Base-by-base conservation (phyloP, 2,329 filamentous ascomycete genomes). In the Aspergillus vadensis region DNA sequence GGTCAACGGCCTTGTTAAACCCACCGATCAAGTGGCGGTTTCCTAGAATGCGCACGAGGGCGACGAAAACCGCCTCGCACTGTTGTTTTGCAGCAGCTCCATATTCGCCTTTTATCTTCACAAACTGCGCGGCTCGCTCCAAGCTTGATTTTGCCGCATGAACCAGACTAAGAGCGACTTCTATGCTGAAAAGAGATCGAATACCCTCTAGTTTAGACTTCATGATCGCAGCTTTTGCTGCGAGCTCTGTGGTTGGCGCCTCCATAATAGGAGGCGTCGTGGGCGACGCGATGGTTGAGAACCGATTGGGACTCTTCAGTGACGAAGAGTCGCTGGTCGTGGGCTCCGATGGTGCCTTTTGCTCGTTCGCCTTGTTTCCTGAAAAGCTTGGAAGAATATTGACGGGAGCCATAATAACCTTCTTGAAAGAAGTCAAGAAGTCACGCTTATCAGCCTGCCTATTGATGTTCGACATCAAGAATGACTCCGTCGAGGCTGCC, bases 341-440 rank as follows among this genome's bases (percentile, higher is more conserved):
- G 5, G 68, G 64, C 19, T 67, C 65, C 5, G 65, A 50, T 57
- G 32, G 32, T 36, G 32, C 12, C 32, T 73, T 76, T 9, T 68
- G 8, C 39, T 70, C 72, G 76, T 77, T 62, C 78, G 83, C 70
- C 87, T 91, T 57, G 83, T 83, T n/a, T 81, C 86, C 79, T 5
- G 85, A 81, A 64, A 91, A 85, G 50, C 85, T 88, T 1, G 92
- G 91, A 4, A 98, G 81, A 8, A 92, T 94, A 55, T 91, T 96
- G 52, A 99, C 94, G 2, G 95, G 95, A 88, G 97, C 96, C 93
- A 99, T 97, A 65, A 99, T 91, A 8, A 99, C 95, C 76, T 98
- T 98, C 73, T 92, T 97, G 82, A 99, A 99, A 0, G 93, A 97
- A 49, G 89, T 95, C 63, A 99, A 74, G 70, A 99, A 99, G 74